Evolutionary conservation across 2,329 filamentous ascomycete genomes (phyloP), one percentile per base, ranked within the genome.

Genomic region (Fusarium incarnatum): DNA sequence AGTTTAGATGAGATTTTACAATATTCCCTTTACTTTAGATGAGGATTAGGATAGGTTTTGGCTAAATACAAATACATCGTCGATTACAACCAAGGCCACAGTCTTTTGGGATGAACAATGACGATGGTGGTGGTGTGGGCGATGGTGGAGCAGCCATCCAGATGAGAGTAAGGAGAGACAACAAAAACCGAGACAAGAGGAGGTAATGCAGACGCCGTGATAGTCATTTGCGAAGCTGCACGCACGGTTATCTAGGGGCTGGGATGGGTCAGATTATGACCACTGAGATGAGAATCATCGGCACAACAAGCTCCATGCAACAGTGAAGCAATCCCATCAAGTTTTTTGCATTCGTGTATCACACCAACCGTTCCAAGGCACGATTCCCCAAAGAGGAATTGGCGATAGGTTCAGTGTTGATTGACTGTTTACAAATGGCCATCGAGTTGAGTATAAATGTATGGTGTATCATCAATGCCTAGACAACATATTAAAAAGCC

Each of bases 331-430:
- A 64, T 61, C 28, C 15, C 12, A 13, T 8, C 30, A 20, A 42
- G 23, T 63, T 22, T 66, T 66, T 54, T 46, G n/a, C 44, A 53
- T 47, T 37, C 22, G 37, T 68, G 55, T 47, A 47, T 60, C 47
- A 53, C 62, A 70, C 59, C 68, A 37, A 70, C 50, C 37, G 25
- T 42, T 52, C 46, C 52, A 54, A 68, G 64, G 64, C 30, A 57
- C 64, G 60, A 56, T 72, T 71, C 68, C 68, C 64, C 42, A 66
- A 70, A 72, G 49, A 70, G 68, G 68, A 63, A 60, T 67, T 71
- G 68, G 68, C 25, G 68, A 71, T 71, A 55, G 68, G 65, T 37
- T 71, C 68, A 71, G 44, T 58, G 6, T 42, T 30, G 34, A 40
- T 9, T 37, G 44, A 53, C 9, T 27, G 56, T 22, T 30, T 48